Evolutionary conservation across 2,329 filamentous ascomycete species (phyloP).

Genomic region (Diaporthe sp.): DNA sequence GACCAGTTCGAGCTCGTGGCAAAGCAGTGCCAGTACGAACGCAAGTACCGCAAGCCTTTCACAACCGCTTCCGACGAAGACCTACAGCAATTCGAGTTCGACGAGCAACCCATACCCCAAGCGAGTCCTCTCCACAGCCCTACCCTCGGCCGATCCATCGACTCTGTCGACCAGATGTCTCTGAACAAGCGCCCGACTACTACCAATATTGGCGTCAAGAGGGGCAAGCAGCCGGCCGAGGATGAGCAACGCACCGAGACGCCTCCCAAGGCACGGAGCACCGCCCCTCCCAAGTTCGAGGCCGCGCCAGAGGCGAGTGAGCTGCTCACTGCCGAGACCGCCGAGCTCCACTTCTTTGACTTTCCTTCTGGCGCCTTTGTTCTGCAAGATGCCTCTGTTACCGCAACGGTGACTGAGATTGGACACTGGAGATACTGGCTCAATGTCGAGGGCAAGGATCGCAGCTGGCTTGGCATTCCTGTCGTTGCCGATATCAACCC

Average conservation of each 20-base stretch:
- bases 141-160: conserved; percentile 65
- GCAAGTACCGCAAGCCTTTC: conserved; percentile 87
- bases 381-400: conserved; percentile 80
- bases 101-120: conserved; percentile 73
- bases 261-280: conserved; percentile 51
- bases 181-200: conserved; percentile 56
- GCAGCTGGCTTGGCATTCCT: conserved; percentile 88
- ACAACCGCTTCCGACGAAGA: conserved; percentile 86
- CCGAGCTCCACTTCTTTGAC: conserved; percentile 94
- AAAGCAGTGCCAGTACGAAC: conserved; percentile 96
- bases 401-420: conserved; percentile 85
- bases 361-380: conserved; percentile 89
- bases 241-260: conserved; percentile 44
- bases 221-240: conserved; percentile 48
- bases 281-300: conserved; percentile 65
- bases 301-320: conserved; percentile 79
- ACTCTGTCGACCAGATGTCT: conserved; percentile 70
- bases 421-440: conserved; percentile 97
- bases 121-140: conserved; percentile 75
- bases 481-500: conserved; percentile 94
- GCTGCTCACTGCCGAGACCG: conserved; percentile 80
- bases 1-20: conserved; percentile 86
- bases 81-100: conserved; percentile 85
- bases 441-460: conserved; percentile 81
- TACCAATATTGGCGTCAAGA: conserved; percentile 63